phyloP scores from a whole-genome alignment of 169 alveolate species.

The Babesia ovata region DNA sequence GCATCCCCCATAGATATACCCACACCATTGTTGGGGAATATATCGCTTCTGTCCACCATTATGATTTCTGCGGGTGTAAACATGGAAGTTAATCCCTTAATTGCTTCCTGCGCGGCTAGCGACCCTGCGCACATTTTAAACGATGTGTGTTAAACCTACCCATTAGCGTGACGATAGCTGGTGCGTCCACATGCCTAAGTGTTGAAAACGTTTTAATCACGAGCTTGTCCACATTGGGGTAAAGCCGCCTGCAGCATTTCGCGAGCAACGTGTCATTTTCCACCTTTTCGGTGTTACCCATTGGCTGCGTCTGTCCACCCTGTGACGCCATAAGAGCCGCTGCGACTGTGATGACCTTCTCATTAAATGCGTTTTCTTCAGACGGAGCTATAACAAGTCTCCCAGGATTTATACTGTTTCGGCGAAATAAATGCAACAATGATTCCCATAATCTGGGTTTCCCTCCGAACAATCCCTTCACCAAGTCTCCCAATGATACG shows the following conservation, averaged over 20 bases:
- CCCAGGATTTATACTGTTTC: neutral
- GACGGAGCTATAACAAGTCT: constrained; percentile 23
- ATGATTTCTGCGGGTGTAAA: constrained; percentile 54
- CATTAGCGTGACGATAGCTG: constrained; percentile 11
- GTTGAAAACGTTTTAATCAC: neutral
- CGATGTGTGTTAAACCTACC: constrained; percentile 1
- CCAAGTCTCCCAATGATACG: constrained; percentile 9
- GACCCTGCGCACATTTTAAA: constrained; percentile 23
- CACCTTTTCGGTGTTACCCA: neutral
- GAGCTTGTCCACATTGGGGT: neutral
- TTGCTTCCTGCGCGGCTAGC: constrained; percentile 60
- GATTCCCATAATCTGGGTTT: neutral
- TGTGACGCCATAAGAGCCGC: constrained; percentile 2
- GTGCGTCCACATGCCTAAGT: constrained; percentile 1
- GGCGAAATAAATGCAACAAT: neutral
- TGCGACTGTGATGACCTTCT: neutral
- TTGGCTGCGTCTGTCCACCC: neutral
- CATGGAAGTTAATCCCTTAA: constrained; percentile 47
- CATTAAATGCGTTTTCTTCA: neutral
- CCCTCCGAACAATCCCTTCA: neutral
- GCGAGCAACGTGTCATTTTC: neutral
- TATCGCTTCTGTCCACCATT: constrained; percentile 57
- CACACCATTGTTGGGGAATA: constrained; percentile 34
- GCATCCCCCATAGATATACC: constrained; percentile 27
- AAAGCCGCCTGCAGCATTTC: neutral